A percentile compares a stretch with the other conserved stretches of the same genome.
Evolutionary conservation across 345 rosid species (phyloP).

Genomic region (Bruguiera gymnorhiza): DNA sequence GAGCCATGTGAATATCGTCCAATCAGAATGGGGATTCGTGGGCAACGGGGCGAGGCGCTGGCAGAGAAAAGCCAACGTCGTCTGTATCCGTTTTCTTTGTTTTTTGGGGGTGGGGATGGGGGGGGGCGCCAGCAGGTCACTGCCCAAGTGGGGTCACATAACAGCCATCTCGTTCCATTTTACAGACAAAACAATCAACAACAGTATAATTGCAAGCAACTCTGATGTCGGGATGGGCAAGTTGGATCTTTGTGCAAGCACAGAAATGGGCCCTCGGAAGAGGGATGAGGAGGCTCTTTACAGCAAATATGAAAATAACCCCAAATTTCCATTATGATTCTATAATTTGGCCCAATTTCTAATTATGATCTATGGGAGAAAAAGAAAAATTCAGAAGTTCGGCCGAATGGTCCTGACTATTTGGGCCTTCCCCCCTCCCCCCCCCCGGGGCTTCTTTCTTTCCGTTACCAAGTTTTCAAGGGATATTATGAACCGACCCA

Average conservation of each 20-base stretch:
- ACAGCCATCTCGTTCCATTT: conserved; percentile 16
- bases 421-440: too few relatives aligned
- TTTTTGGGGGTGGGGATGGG: too few relatives aligned
- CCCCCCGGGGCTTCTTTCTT: too few relatives aligned
- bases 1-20: conserved; percentile 19
- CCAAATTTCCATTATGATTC: conserved; percentile 23
- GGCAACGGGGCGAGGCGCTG: conserved; percentile 26
- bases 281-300: not conserved
- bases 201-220: not conserved
- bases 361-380: not conserved
- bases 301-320: not conserved
- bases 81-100: conserved; percentile 12
- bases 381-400: not conserved
- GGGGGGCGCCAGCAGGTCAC: conserved; percentile 14
- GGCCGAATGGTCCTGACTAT: too few relatives aligned
- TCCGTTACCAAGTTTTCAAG: too few relatives aligned
- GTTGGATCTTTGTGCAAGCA: not conserved
- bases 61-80: conserved; percentile 14
- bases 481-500: too few relatives aligned
- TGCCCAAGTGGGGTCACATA: conserved; percentile 21
- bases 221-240: not conserved
- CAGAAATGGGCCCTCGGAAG: conserved; percentile 5
- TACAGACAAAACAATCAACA: not conserved
- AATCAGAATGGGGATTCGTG: conserved; percentile 16
- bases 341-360: too few relatives aligned